Conservation (phyloP, 306 rosid species). For the Corylus heterophylla region DNA sequence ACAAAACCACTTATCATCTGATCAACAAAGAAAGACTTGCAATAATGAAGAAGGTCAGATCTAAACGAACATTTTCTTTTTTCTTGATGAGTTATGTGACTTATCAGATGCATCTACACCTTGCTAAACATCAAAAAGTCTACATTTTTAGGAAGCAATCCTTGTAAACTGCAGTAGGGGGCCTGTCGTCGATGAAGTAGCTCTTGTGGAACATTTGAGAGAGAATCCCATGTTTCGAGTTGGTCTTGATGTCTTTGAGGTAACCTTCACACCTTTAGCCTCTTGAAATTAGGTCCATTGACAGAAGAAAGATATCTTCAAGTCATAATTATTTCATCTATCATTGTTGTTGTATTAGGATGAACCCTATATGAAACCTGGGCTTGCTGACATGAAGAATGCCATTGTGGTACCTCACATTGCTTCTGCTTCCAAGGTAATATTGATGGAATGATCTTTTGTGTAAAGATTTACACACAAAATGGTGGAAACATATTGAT, state of each 20-base stretch:
- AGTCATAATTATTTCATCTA: neutral
- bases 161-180: slow-evolving; percentile 97
- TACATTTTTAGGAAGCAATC: slow-evolving; percentile 73
- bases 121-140: slow-evolving; percentile 8
- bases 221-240: slow-evolving; percentile 94
- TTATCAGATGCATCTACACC: neutral
- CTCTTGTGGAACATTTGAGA: slow-evolving; percentile 88
- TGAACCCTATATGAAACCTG: slow-evolving; percentile 96
- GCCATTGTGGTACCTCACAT: slow-evolving; percentile 96
- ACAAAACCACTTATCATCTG: slow-evolving; percentile 94
- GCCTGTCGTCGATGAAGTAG: slow-evolving; percentile 91
- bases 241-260: slow-evolving; percentile 98
- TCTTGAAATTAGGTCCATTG: slow-evolving; percentile 6
- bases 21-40: slow-evolving; percentile 89
- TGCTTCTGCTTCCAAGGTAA: slow-evolving; percentile 99
- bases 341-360: slow-evolving; percentile 52
- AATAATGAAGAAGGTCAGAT: slow-evolving; percentile 82
- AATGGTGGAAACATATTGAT: neutral
- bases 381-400: slow-evolving; percentile 93
- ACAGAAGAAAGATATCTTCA: neutral
- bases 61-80: slow-evolving; percentile 8
- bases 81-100: slow-evolving; percentile 7
- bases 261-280: slow-evolving; percentile 26
- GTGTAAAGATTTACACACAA: neutral
- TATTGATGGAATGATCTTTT: neutral